phyloP scores from a whole-genome alignment of 768 basidiomycete species.

The Mycena sanguinolenta region DNA sequence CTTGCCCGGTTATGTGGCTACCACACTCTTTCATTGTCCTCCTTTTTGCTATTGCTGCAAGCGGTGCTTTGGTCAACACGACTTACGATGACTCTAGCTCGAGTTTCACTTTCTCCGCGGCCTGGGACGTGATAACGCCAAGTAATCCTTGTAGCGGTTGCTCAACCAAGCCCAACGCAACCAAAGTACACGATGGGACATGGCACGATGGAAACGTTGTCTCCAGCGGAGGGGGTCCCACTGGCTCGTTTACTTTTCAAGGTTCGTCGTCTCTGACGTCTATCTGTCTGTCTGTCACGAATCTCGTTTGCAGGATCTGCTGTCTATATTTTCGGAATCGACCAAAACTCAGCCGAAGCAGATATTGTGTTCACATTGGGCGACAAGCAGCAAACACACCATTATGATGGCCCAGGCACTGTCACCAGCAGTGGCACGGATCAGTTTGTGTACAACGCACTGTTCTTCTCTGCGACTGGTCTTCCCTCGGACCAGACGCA shows the following conservation, averaged over 20 bases:
- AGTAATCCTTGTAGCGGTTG: conserved; percentile 17
- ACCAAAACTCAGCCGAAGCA: conserved; percentile 9
- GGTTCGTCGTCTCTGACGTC: conserved; percentile 12
- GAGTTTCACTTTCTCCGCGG: too few species aligned
- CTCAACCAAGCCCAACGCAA: conserved; percentile 14
- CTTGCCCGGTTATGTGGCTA: not conserved
- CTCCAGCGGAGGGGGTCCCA: conserved; percentile 10
- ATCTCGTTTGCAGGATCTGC: conserved; percentile 21
- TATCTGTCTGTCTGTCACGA: not conserved
- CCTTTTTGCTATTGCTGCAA: not conserved
- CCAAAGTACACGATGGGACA: conserved; percentile 2
- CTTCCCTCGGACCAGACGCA: conserved; percentile 17
- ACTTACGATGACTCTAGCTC: conserved; percentile 33
- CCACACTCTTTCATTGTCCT: not conserved
- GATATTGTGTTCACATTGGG: conserved; percentile 24
- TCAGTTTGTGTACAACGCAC: conserved; percentile 15
- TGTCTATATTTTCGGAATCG: conserved; percentile 34
- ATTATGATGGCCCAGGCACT: conserved; percentile 20
- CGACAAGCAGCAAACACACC: conserved; percentile 13
- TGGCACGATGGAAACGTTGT: conserved; percentile 30
- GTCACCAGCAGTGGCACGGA: not conserved
- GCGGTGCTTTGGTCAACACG: conserved; percentile 10
- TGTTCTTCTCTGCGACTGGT: conserved; percentile 22
- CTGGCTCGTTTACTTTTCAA: conserved; percentile 27
- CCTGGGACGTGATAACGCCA: conserved; percentile 16